Evolutionary conservation across 2,329 filamentous ascomycete species (phyloP).

Genomic region (Trematosphaeria pertusa): DNA sequence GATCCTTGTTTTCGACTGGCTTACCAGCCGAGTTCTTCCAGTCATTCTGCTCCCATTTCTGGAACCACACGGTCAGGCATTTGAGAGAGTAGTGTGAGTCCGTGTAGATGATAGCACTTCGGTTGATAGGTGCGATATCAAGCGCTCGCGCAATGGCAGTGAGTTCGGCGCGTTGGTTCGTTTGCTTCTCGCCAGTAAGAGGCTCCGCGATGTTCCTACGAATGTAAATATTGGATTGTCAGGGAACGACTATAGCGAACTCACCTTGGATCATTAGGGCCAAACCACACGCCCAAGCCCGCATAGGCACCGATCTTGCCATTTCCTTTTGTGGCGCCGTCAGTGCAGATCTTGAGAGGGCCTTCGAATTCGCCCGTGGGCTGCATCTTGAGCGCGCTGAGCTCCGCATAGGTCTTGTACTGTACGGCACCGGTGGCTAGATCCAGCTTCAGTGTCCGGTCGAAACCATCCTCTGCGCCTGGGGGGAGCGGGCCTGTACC

Average conservation of each 20-base stretch:
- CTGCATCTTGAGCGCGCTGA: constrained; percentile 55
- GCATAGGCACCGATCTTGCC: constrained; percentile 62
- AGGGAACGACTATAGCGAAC: constrained; percentile 21
- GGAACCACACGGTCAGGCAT: constrained; percentile 85
- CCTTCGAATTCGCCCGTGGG: constrained; percentile 53
- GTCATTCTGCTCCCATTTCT: constrained; percentile 74
- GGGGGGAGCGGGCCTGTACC: constrained; percentile 63
- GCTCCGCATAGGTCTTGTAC: constrained; percentile 61
- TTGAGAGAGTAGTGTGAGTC: constrained; percentile 92
- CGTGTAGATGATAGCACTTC: constrained; percentile 78
- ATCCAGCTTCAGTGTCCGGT: constrained; percentile 64
- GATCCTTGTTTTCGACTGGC: constrained; percentile 83
- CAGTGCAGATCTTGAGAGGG: constrained; percentile 67
- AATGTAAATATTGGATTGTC: constrained; percentile 6
- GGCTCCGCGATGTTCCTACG: constrained; percentile 76
- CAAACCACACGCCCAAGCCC: constrained; percentile 71
- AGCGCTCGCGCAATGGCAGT: constrained; percentile 86
- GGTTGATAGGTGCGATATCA: constrained; percentile 72
- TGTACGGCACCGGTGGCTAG: constrained; percentile 60
- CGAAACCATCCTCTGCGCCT: constrained; percentile 67
- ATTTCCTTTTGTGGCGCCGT: constrained; percentile 68
- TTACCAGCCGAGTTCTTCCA: constrained; percentile 79
- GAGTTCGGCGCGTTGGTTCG: constrained; percentile 95
- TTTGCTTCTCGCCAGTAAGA: constrained; percentile 76
- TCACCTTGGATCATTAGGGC: constrained; percentile 63